A percentile compares a stretch with the other conserved stretches of the same genome.
Evolutionary conservation across 2,329 filamentous ascomycete species (phyloP).

Genomic region (Apiospora sp.): DNA sequence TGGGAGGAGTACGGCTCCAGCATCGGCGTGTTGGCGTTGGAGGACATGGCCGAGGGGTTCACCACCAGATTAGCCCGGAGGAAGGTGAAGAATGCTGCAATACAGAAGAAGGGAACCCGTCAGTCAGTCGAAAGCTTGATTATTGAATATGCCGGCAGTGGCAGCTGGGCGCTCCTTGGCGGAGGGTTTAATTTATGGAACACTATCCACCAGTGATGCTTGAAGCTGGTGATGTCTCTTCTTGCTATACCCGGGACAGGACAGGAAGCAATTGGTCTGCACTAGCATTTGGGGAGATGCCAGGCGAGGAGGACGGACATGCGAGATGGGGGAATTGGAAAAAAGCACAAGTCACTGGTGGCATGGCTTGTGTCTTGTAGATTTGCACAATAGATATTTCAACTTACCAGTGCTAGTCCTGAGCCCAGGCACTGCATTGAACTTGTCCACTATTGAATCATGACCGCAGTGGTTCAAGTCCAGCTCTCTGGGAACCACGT

Average conservation of each 20-base stretch:
- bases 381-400: conserved; percentile 3
- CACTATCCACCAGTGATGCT: neutral
- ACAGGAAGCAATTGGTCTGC: conserved; percentile 10
- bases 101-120: conserved; percentile 30
- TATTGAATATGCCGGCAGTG: neutral
- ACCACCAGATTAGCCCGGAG: conserved; percentile 82
- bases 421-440: conserved; percentile 64
- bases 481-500: conserved; percentile 44
- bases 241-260: neutral
- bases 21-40: conserved; percentile 70
- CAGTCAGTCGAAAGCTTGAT: conserved; percentile 29
- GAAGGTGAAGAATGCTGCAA: conserved; percentile 81
- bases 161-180: neutral
- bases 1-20: conserved; percentile 61
- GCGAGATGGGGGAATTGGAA: neutral
- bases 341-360: neutral
- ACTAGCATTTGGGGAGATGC: conserved; percentile 10
- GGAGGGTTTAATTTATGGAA: conserved; percentile 8
- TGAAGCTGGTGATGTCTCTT: neutral
- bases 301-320: neutral
- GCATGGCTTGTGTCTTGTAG: neutral
- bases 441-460: conserved; percentile 58
- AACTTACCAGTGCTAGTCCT: conserved; percentile 68
- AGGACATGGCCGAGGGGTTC: conserved; percentile 65
- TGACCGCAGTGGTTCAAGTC: conserved; percentile 44